Conservation (phyloP, 768 basidiomycete genomes). For the Phanerodontia chrysosporium region DNA sequence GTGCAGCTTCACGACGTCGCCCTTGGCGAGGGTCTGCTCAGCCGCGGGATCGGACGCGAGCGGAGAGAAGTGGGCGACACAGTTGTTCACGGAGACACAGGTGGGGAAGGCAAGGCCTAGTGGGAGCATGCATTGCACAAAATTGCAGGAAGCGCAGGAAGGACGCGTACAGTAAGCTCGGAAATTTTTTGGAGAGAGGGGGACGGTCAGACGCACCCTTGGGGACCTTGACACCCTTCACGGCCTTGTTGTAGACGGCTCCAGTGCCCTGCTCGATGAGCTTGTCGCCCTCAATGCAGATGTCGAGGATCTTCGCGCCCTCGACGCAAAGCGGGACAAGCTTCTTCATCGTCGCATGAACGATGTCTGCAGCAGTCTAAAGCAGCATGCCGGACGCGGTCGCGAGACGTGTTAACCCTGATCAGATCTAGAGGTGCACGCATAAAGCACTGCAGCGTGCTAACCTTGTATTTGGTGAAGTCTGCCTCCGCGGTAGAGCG, state of each 20-base stretch:
- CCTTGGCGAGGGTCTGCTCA: constrained; percentile 64
- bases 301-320: constrained; percentile 84
- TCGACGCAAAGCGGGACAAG: constrained; percentile 72
- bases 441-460: constrained; percentile 9
- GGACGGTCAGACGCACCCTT: constrained; percentile 58
- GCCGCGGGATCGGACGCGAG: constrained; percentile 80
- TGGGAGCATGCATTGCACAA: background rate
- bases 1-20: constrained; percentile 94
- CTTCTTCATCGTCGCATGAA: constrained; percentile 79
- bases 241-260: constrained; percentile 83
- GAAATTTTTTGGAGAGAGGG: background rate
- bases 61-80: constrained; percentile 96
- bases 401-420: constrained; percentile 2
- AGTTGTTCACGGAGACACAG: constrained; percentile 89
- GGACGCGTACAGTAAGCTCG: background rate
- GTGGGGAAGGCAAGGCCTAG: constrained; percentile 94
- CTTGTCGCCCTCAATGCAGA: constrained; percentile 91
- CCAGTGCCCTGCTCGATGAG: constrained; percentile 83
- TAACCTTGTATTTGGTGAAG: constrained; percentile 85
- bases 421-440: constrained; percentile 1
- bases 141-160: background rate
- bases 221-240: constrained; percentile 82
- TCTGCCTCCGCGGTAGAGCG: constrained; percentile 63
- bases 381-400: constrained; percentile 4
- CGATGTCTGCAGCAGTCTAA: constrained; percentile 89